These are phyloP conservation scores for Metschnikowia cerradonensis DNA, from an alignment of 805 yeast species.

Conservation along the genomic window DNA sequence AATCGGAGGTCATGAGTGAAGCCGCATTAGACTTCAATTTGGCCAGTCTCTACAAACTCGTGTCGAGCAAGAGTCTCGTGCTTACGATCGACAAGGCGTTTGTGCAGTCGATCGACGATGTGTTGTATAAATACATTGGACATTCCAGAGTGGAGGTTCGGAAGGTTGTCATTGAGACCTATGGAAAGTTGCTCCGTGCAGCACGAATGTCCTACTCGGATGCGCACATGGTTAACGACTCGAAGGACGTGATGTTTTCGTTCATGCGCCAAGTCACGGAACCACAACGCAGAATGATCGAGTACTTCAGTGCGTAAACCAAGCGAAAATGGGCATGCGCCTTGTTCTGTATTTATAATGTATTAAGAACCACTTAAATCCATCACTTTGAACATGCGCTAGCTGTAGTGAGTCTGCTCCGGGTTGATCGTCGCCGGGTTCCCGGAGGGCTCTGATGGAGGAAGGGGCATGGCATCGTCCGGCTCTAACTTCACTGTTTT, in stretches of 20 bases:
- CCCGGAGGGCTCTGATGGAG: constrained; percentile 9
- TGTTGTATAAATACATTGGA: constrained; percentile 23
- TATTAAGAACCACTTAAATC: background rate
- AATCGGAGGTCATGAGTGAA: background rate
- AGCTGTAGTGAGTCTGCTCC: background rate
- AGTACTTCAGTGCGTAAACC: constrained; percentile 33
- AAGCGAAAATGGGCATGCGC: background rate
- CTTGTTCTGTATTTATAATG: background rate
- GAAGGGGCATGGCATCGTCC: constrained; percentile 4
- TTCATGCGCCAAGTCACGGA: constrained; percentile 21
- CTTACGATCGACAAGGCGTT: constrained; percentile 18
- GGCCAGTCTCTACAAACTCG: constrained; percentile 25
- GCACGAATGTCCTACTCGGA: constrained; percentile 8
- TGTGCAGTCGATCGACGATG: constrained; percentile 25
- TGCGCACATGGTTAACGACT: background rate
- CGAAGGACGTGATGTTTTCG: background rate
- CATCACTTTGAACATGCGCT: background rate
- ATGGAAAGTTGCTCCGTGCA: constrained; percentile 31
- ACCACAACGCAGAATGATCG: constrained; percentile 45
- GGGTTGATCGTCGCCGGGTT: background rate
- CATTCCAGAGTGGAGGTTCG: constrained; percentile 36
- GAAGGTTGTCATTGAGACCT: constrained; percentile 33
- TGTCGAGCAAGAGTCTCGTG: constrained; percentile 18
- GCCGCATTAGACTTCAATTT: constrained; percentile 19
- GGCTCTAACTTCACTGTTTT: constrained; percentile 8